These are phyloP conservation scores for Bondarzewia mesenterica DNA, from an alignment of 1,284 basidiomycete genomes.

Conservation along the genomic window DNA sequence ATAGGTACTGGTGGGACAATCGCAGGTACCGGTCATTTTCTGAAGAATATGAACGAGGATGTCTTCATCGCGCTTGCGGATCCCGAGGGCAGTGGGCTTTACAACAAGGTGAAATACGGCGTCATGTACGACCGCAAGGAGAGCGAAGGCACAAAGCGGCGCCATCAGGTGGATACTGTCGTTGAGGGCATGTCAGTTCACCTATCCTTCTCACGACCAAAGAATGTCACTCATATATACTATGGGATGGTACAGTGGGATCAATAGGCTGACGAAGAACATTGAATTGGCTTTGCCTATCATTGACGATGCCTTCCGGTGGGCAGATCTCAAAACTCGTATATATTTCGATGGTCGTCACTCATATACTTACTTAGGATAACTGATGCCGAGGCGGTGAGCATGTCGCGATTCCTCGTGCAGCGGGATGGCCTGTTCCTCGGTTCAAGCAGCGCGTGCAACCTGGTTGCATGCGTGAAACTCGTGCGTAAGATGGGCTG, in stretches of 20 bases:
- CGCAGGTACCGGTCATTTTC: slow-evolving; percentile 74
- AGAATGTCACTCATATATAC: too few species aligned
- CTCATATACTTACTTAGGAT: slow-evolving; percentile 41
- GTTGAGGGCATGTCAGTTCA: slow-evolving; percentile 74
- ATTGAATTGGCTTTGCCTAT: slow-evolving; percentile 74
- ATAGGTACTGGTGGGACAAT: slow-evolving; percentile 92
- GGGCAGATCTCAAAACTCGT: slow-evolving; percentile 12
- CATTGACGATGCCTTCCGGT: slow-evolving; percentile 87
- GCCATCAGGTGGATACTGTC: slow-evolving; percentile 91
- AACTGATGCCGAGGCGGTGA: slow-evolving; percentile 84
- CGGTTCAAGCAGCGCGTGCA: slow-evolving; percentile 94
- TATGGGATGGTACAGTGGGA: slow-evolving; percentile 59
- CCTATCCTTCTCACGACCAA: too few species aligned
- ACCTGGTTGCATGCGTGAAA: slow-evolving; percentile 84
- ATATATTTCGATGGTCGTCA: background rate
- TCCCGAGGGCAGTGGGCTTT: slow-evolving; percentile 91
- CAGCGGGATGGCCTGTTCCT: slow-evolving; percentile 89
- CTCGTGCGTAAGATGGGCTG: slow-evolving; percentile 66
- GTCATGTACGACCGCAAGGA: slow-evolving; percentile 94
- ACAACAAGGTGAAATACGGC: slow-evolving; percentile 91
- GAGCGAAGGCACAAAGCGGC: slow-evolving; percentile 88
- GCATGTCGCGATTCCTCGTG: slow-evolving; percentile 88
- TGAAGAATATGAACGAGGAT: slow-evolving; percentile 64
- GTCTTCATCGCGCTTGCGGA: slow-evolving; percentile 80
- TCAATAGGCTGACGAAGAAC: slow-evolving; percentile 83